These are phyloP conservation scores for Glonium stellatum DNA, from an alignment of 495 filamentous ascomycete species.

Conservation along the genomic window DNA sequence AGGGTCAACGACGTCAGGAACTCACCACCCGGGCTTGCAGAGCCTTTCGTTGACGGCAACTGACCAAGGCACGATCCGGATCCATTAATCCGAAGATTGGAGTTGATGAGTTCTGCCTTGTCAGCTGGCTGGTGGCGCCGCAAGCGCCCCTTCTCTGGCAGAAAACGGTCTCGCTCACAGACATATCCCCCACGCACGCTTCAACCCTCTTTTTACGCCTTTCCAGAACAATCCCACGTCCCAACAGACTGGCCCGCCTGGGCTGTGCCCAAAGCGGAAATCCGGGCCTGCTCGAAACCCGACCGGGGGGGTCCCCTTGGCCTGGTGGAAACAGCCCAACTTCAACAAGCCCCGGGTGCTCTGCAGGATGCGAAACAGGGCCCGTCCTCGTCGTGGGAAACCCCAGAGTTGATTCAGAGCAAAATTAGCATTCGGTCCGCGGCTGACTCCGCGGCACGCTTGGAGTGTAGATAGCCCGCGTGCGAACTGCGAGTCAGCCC, in stretches of 20 bases:
- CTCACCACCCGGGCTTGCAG: neutral
- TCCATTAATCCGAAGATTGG: neutral
- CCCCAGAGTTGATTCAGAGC: too few relatives aligned
- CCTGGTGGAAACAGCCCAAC: slow-evolving; percentile 1
- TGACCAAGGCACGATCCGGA: neutral
- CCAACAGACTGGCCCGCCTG: neutral
- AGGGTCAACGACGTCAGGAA: neutral
- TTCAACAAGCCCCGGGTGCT: neutral
- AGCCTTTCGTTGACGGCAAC: neutral
- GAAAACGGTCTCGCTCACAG: neutral
- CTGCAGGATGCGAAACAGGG: neutral
- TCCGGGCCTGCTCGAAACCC: neutral
- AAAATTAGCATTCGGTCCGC: too few relatives aligned
- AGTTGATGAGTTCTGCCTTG: neutral
- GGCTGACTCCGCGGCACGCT: too few relatives aligned
- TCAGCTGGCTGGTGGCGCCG: slow-evolving; percentile 2
- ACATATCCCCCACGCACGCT: neutral
- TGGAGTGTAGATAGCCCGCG: neutral
- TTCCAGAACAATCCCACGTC: slow-evolving; percentile 1
- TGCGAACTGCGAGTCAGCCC: neutral
- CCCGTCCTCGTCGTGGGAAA: neutral
- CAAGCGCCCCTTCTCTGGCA: slow-evolving; percentile 1
- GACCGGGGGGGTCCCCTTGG: neutral
- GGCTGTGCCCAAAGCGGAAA: neutral
- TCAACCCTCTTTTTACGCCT: neutral